These are phyloP conservation scores for Ganoderma boninense DNA, from an alignment of 1,284 basidiomycete genomes.

Conservation along the genomic window DNA sequence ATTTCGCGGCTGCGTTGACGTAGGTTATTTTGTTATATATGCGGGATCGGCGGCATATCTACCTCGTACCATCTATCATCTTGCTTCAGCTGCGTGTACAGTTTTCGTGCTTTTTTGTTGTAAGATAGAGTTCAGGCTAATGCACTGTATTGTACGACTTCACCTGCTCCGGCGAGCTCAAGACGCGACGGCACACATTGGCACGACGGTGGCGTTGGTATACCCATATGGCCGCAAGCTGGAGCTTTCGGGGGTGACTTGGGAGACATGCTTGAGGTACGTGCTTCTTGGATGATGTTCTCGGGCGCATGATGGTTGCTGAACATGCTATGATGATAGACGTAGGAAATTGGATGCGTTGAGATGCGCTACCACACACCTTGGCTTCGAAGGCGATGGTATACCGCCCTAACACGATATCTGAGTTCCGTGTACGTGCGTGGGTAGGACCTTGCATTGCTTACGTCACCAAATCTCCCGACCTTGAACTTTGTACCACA, in stretches of 20 bases:
- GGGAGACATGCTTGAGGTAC: not conserved
- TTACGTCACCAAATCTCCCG: not conserved
- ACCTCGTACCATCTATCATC: not conserved
- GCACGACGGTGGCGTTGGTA: no score
- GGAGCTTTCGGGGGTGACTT: not conserved
- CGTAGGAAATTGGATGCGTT: not conserved
- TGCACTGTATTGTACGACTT: conserved; percentile 23
- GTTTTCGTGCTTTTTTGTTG: conserved; percentile 12
- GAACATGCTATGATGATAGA: not conserved
- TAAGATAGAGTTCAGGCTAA: conserved; percentile 18
- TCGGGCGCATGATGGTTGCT: not conserved
- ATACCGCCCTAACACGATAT: not conserved
- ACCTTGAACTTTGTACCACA: not conserved
- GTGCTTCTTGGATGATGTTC: not conserved
- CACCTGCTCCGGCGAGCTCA: conserved; percentile 24
- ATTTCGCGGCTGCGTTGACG: not conserved
- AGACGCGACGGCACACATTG: not conserved
- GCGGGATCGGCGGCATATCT: not conserved
- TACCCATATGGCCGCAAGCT: no score
- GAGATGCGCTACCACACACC: not conserved
- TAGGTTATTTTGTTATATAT: conserved; percentile 6
- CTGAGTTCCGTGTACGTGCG: not conserved
- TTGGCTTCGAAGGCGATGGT: not conserved
- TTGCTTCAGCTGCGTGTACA: conserved; percentile 4
- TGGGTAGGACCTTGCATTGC: not conserved